These are phyloP conservation scores for Cryptosporidium baileyi DNA, from an alignment of 169 alveolate genomes.

Conservation along the genomic window DNA sequence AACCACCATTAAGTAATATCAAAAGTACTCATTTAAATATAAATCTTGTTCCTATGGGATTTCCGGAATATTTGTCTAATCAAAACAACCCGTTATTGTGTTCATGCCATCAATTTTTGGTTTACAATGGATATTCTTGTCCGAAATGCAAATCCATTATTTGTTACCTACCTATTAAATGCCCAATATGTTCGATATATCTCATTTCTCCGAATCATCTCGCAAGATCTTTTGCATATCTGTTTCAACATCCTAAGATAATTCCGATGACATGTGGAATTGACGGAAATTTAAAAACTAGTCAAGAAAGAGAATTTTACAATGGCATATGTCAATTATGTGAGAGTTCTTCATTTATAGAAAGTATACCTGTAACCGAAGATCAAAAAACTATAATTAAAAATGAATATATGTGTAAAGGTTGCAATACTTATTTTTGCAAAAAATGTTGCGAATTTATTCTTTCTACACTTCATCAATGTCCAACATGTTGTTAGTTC, in stretches of 20 bases:
- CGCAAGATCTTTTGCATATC: slow-evolving; percentile 57
- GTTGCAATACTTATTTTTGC: slow-evolving; percentile 18
- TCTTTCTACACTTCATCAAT: slow-evolving; percentile 36
- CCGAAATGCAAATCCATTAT: slow-evolving; percentile 58
- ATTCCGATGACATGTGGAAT: background rate
- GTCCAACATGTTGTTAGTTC: slow-evolving; percentile 35
- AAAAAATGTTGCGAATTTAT: slow-evolving; percentile 37
- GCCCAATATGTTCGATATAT: slow-evolving; percentile 55
- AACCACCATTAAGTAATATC: slow-evolving; percentile 19
- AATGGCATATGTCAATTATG: slow-evolving; percentile 10
- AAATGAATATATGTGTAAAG: slow-evolving; percentile 6
- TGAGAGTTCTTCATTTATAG: background rate
- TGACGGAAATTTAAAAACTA: background rate
- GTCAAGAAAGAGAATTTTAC: background rate
- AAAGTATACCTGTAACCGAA: background rate
- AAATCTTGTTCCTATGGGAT: slow-evolving; percentile 53
- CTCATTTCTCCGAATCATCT: slow-evolving; percentile 45
- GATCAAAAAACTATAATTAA: background rate
- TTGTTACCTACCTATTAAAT: slow-evolving; percentile 44
- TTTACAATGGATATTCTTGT: slow-evolving; percentile 30
- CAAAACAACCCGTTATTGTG: slow-evolving; percentile 40
- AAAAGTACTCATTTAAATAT: slow-evolving; percentile 7
- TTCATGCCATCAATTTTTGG: slow-evolving; percentile 20
- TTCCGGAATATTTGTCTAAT: slow-evolving; percentile 17
- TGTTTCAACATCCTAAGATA: slow-evolving; percentile 39